Percentiles rank a stretch among this genome's conserved stretches.
These are phyloP conservation scores for Drechmeria coniospora DNA, from an alignment of 2,329 filamentous ascomycete species.

Conservation along the genomic window DNA sequence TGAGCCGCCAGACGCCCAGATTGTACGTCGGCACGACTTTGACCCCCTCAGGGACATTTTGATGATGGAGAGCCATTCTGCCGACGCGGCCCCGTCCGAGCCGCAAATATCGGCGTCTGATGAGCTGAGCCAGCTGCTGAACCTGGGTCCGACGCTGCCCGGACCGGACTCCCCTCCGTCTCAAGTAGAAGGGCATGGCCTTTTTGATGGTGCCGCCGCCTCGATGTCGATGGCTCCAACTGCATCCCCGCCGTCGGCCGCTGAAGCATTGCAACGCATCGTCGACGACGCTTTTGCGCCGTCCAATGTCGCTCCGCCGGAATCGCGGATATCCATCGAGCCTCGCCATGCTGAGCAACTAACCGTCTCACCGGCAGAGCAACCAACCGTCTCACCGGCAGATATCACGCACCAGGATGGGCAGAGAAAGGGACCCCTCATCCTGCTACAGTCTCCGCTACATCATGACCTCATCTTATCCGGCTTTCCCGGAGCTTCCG, in stretches of 20 bases:
- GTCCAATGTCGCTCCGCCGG: constrained; percentile 6
- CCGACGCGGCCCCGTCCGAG: not conserved
- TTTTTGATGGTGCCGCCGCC: too few species aligned
- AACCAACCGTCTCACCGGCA: constrained; percentile 22
- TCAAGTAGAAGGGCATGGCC: too few species aligned
- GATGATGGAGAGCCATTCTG: constrained; percentile 1
- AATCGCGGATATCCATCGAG: constrained; percentile 8
- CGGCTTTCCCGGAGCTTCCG: constrained; percentile 6
- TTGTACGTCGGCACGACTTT: constrained; percentile 6
- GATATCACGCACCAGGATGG: constrained; percentile 18
- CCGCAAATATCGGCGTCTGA: constrained; percentile 4
- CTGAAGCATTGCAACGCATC: constrained; percentile 8
- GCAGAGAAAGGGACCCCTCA: constrained; percentile 7
- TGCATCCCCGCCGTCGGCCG: constrained; percentile 8
- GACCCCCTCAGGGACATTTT: constrained; percentile 5
- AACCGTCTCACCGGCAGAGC: too few species aligned
- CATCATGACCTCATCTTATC: too few species aligned
- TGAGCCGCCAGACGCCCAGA: constrained; percentile 15
- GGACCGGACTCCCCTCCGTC: too few species aligned
- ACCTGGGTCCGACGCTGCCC: too few species aligned
- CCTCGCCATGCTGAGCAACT: too few species aligned
- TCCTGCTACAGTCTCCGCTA: too few species aligned
- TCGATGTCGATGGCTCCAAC: too few species aligned
- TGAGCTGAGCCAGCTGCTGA: constrained; percentile 6
- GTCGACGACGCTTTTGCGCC: constrained; percentile 8